A percentile compares a stretch with the other conserved stretches of the same genome.
Conservation (phyloP, 495 filamentous ascomycete genomes). For the Aspergillus homomorphus region DNA sequence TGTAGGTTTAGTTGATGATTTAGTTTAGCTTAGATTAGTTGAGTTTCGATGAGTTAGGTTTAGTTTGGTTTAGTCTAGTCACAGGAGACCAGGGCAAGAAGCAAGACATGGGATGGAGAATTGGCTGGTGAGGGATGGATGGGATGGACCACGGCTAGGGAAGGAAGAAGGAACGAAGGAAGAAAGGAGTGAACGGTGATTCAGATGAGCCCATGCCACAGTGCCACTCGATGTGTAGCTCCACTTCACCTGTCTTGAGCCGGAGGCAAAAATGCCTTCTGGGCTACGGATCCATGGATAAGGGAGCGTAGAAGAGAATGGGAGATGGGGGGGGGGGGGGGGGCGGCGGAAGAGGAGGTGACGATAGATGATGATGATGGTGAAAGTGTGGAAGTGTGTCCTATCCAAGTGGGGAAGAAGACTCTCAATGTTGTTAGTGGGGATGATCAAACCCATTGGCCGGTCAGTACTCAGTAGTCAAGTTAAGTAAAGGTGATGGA, state of each 20-base stretch:
- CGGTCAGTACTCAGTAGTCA: not conserved
- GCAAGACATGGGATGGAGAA: constrained; percentile 18
- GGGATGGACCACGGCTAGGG: constrained; percentile 6
- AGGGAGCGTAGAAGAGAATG: not conserved
- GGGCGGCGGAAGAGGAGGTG: not conserved
- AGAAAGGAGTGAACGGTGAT: constrained; percentile 20
- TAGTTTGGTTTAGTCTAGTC: too few species aligned
- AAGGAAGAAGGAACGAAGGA: constrained; percentile 8
- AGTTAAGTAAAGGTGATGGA: too few species aligned
- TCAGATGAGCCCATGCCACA: constrained; percentile 27
- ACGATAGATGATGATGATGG: constrained; percentile 5
- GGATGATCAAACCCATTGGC: constrained; percentile 24
- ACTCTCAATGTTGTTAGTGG: constrained; percentile 19
- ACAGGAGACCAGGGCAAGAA: constrained; percentile 9
- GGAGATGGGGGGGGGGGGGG: not conserved
- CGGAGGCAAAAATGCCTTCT: constrained; percentile 6
- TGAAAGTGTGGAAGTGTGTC: not conserved
- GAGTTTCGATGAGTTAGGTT: too few species aligned
- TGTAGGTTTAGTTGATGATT: too few species aligned
- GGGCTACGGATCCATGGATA: constrained; percentile 5
- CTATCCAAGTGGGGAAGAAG: constrained; percentile 2
- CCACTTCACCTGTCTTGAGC: constrained; percentile 15
- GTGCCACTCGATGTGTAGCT: constrained; percentile 18
- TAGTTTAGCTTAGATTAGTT: too few species aligned
- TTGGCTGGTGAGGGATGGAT: constrained; percentile 12